These are phyloP conservation scores for Xylariaceae sp. DNA, from an alignment of 2,329 filamentous ascomycete genomes.

Conservation along the genomic window DNA sequence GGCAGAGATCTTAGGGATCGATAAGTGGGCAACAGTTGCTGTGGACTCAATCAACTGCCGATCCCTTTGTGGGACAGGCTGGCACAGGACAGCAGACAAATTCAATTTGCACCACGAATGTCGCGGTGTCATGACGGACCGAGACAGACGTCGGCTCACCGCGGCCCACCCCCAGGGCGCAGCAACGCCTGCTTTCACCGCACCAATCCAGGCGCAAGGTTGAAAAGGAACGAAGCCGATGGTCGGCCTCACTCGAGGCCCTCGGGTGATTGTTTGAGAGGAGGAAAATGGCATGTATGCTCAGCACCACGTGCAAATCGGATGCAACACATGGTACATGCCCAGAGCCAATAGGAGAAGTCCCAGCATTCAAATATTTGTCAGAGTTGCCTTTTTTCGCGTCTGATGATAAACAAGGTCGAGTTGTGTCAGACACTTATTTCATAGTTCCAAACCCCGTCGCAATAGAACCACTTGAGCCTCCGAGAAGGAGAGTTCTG, in stretches of 20 bases:
- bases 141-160: background rate
- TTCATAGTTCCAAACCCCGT: constrained; percentile 72
- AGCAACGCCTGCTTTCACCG: background rate
- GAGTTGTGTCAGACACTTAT: constrained; percentile 97
- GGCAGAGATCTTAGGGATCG: background rate
- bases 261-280: background rate
- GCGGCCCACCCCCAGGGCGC: background rate
- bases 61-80: background rate
- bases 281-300: background rate
- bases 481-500: constrained; percentile 85
- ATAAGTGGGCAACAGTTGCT: background rate
- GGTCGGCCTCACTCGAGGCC: constrained; percentile 7
- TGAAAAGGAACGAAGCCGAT: background rate
- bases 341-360: background rate
- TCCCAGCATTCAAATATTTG: constrained; percentile 35
- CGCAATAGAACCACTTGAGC: constrained; percentile 81
- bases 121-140: background rate
- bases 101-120: background rate
- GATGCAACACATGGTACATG: background rate
- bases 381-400: constrained; percentile 99
- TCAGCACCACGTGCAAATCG: background rate
- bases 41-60: background rate
- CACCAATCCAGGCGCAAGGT: background rate
- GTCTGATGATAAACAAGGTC: constrained; percentile 97
- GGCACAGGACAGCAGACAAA: background rate